phyloP scores from a whole-genome alignment of 2,329 filamentous ascomycete genomes.

The Plectosphaerella plurivora region DNA sequence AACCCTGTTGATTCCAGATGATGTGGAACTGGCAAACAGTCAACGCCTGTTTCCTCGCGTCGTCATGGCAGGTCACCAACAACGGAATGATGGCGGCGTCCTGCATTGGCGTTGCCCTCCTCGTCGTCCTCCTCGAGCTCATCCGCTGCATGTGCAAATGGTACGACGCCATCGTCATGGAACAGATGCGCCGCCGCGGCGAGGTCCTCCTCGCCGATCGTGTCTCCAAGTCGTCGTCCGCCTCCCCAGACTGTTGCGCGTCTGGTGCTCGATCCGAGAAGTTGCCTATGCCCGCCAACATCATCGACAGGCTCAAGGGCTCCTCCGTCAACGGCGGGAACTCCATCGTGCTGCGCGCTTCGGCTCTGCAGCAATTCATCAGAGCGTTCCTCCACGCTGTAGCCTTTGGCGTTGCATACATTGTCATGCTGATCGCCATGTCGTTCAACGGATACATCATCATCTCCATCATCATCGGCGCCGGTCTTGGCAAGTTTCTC shows the following conservation, averaged over 20 bases:
- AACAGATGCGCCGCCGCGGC: slow-evolving; percentile 2
- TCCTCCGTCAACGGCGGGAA: fast-evolving
- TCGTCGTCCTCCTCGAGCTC: slow-evolving; percentile 4
- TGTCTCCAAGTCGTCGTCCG: no score
- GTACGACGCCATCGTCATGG: not conserved
- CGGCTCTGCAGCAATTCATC: not conserved
- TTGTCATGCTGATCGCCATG: slow-evolving; percentile 6
- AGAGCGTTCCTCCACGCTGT: slow-evolving; percentile 1
- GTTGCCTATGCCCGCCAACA: not conserved
- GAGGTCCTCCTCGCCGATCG: not conserved
- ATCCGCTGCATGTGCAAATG: slow-evolving; percentile 1
- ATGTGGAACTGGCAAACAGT: slow-evolving; percentile 9
- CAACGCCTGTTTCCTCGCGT: slow-evolving; percentile 5
- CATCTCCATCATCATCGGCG: slow-evolving; percentile 26
- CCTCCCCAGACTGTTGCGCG: no score
- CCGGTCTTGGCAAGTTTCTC: slow-evolving; percentile 45
- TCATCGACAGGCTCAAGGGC: not conserved
- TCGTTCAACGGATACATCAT: slow-evolving; percentile 9
- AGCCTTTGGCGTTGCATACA: slow-evolving; percentile 4
- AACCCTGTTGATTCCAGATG: not conserved
- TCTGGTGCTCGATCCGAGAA: no score
- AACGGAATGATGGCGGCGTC: slow-evolving; percentile 9
- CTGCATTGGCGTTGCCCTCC: slow-evolving; percentile 2
- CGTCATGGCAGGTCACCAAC: slow-evolving; percentile 4
- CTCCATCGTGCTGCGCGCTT: not conserved